These are phyloP conservation scores for Ophiostoma triangulosporum DNA, from an alignment of 2,329 filamentous ascomycete genomes.

Conservation along the genomic window DNA sequence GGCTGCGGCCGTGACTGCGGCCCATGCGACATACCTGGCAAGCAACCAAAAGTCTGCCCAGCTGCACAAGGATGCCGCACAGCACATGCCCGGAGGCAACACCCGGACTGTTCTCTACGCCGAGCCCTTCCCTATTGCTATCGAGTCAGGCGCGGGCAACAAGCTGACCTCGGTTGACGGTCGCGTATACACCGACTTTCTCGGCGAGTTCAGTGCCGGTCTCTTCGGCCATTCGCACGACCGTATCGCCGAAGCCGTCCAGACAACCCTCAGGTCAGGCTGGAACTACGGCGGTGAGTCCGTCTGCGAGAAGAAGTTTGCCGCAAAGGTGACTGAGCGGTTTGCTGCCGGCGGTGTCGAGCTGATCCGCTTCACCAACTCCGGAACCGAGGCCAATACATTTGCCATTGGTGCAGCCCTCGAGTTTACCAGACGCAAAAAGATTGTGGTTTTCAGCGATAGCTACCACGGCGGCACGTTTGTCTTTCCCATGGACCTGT, in stretches of 20 bases:
- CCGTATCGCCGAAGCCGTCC: not conserved
- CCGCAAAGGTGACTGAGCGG: slow-evolving; percentile 34
- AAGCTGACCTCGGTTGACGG: slow-evolving; percentile 19
- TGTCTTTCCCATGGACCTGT: slow-evolving; percentile 19
- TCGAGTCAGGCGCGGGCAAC: slow-evolving; percentile 18
- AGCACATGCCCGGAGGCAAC: slow-evolving; percentile 24
- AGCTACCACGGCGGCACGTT: slow-evolving; percentile 37
- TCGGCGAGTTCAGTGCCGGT: slow-evolving; percentile 43
- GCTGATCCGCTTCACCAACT: slow-evolving; percentile 47
- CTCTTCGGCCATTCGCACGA: slow-evolving; percentile 35
- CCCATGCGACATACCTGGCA: slow-evolving; percentile 6
- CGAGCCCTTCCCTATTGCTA: slow-evolving; percentile 23
- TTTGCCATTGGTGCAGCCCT: slow-evolving; percentile 41
- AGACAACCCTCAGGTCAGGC: slow-evolving; percentile 21
- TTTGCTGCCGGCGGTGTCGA: slow-evolving; percentile 33
- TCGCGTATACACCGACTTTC: slow-evolving; percentile 20
- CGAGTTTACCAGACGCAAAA: slow-evolving; percentile 27
- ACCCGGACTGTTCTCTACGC: slow-evolving; percentile 30
- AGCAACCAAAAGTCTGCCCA: slow-evolving; percentile 7
- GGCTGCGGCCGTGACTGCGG: slow-evolving; percentile 4
- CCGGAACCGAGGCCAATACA: slow-evolving; percentile 49
- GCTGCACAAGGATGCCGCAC: slow-evolving; percentile 5
- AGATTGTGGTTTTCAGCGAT: slow-evolving; percentile 36
- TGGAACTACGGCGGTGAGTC: slow-evolving; percentile 41
- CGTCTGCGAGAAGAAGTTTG: slow-evolving; percentile 36